Base-by-base conservation (phyloP, 805 yeast genomes). In the Starmerella bombicola region DNA sequence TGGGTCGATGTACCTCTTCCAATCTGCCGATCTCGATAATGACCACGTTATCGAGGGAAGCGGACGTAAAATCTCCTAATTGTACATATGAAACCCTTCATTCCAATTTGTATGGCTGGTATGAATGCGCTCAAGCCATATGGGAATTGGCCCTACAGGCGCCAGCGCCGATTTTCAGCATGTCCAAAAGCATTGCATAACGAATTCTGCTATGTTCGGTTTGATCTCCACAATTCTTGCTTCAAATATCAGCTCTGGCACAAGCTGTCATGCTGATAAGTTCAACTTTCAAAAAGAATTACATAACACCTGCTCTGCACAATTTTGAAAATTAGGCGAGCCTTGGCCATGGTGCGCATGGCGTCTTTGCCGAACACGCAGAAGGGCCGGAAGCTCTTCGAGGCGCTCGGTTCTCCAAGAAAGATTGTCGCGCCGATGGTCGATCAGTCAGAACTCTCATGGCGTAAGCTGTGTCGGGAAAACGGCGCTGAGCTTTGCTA, bases 341-440 rank as follows among this genome's bases (percentile, higher is more conserved):
- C 20, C 8, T 15, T 37, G 3, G 13, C 7, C 10, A 30, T 30
- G 40, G 35, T 33, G 3, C 45, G 41, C 7, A 45, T 47, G 49
- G 50, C 47, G 10, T 41, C 46, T 15, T 25, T 44, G 44, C 50
- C 50, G 25, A 47, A 44, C 33, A 44, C 33, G 22, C 32, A 24
- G 20, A 35, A 34, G 26, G 96, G 96, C 1, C 67, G 93, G 45
- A 74, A 71, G 35, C 69, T 91, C 1, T 88, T 64, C 57, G 69
- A 80, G 33, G 61, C 71, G 12, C 65, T 88, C 13, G 91, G 91
- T 0, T 54, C 62, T 18, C 98, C 98, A 2, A 72, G 67, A 37
- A 82, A 80, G 48, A 78, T 91, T 20, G 91, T 91, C 17, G 98
- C 97, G 3, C 99, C 99, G 1, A 88, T 91, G 96, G 99, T 91